Evolutionary conservation across 2,329 filamentous ascomycete genomes (phyloP).

Genomic region (Cercospora nicotianae): DNA sequence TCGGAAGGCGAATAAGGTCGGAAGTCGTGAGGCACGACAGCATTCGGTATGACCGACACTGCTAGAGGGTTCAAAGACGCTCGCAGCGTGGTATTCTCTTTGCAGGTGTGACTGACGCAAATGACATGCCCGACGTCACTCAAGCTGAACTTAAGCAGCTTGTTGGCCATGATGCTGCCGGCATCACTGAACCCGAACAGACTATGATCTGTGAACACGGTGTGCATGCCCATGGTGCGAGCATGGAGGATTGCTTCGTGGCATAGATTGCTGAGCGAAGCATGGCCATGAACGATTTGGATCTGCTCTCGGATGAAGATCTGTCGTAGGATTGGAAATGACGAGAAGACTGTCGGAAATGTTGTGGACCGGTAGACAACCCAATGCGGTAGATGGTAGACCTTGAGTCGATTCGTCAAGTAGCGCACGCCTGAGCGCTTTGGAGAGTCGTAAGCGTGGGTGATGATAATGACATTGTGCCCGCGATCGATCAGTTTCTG

Average conservation of each 20-base stretch:
- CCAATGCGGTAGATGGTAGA: constrained; percentile 95
- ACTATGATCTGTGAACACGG: constrained; percentile 96
- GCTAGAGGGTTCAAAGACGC: constrained; percentile 93
- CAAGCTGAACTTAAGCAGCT: constrained; percentile 90
- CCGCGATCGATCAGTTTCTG: constrained; percentile 93
- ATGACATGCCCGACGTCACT: constrained; percentile 98
- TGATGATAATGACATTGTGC: constrained; percentile 97
- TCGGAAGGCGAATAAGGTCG: constrained; percentile 60
- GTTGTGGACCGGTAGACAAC: constrained; percentile 92
- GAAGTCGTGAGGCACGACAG: constrained; percentile 95
- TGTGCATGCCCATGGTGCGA: constrained; percentile 90
- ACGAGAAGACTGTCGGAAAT: constrained; percentile 96
- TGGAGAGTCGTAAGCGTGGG: constrained; percentile 77
- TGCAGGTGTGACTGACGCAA: constrained; percentile 97
- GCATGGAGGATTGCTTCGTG: constrained; percentile 94
- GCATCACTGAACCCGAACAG: constrained; percentile 97
- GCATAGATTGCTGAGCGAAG: constrained; percentile 85
- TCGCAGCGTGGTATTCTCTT: constrained; percentile 94
- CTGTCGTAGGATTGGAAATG: constrained; percentile 96
- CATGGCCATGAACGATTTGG: constrained; percentile 98
- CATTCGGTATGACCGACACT: constrained; percentile 97
- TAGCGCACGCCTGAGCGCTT: constrained; percentile 83
- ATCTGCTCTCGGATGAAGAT: constrained; percentile 93
- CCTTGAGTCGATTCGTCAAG: constrained; percentile 95
- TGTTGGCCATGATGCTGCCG: constrained; percentile 93